Percentiles rank a stretch among this genome's conserved stretches.
Conservation (phyloP, 75 land plant genomes). For the Adiantum capillusveneris region DNA sequence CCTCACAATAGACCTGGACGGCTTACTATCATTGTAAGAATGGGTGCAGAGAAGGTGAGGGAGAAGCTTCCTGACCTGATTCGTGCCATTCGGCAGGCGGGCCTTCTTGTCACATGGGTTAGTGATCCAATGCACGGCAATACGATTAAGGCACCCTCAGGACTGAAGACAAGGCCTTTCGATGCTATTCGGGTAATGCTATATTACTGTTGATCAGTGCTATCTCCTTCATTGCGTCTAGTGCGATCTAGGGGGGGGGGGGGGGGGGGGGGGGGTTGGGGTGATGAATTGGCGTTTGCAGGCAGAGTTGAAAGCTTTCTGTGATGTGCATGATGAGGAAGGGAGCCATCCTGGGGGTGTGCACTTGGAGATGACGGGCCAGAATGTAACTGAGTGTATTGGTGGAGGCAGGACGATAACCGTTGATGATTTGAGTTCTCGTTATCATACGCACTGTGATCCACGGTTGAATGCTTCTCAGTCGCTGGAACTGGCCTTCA, state of each 20-base stretch:
- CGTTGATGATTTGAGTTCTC: conserved; percentile 48
- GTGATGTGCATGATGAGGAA: conserved; percentile 76
- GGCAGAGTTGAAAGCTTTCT: conserved; percentile 71
- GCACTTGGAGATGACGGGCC: conserved; percentile 49
- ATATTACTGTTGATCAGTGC: not conserved
- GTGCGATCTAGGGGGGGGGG: too few species aligned
- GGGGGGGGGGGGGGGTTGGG: too few species aligned
- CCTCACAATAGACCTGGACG: conserved; percentile 51
- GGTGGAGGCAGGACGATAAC: conserved; percentile 55
- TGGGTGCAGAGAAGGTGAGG: conserved; percentile 55
- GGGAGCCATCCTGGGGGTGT: conserved; percentile 71
- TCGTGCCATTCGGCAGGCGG: conserved; percentile 43
- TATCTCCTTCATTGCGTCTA: not conserved
- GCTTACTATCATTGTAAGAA: conserved; percentile 34
- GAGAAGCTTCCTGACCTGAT: conserved; percentile 42
- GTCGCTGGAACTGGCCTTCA: conserved; percentile 58
- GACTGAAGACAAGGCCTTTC: conserved; percentile 54
- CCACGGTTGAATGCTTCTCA: conserved; percentile 59
- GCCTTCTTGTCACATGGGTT: conserved; percentile 53
- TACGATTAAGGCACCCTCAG: conserved; percentile 57
- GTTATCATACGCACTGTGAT: too few species aligned
- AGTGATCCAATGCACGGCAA: too few species aligned
- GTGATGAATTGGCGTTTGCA: conserved; percentile 26
- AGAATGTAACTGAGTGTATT: too few species aligned
- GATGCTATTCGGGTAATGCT: conserved; percentile 35